These are phyloP conservation scores for Mortierella sp. DNA, from an alignment of 371 early-diverging fungal genomes.

Conservation along the genomic window DNA sequence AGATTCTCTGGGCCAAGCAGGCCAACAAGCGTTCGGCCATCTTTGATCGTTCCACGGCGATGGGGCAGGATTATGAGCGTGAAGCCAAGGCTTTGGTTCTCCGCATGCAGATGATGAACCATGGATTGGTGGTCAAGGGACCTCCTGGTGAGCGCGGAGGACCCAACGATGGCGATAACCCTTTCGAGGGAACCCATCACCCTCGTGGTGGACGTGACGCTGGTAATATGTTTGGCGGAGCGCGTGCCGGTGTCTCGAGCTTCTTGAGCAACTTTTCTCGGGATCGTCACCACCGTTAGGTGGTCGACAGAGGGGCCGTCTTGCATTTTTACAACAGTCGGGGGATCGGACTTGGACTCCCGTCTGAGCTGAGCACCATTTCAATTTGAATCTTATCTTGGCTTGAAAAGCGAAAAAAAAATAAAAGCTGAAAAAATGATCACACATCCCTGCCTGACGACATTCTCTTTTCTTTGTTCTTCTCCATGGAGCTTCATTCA, in stretches of 20 bases:
- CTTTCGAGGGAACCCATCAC: constrained; percentile 10
- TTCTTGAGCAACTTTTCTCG: constrained; percentile 48
- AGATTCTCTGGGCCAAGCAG: constrained; percentile 76
- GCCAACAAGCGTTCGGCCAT: constrained; percentile 74
- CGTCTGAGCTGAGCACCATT: too few species aligned
- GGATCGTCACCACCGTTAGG: constrained; percentile 31
- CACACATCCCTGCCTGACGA: neutral
- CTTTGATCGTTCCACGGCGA: constrained; percentile 70
- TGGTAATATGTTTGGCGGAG: constrained; percentile 35
- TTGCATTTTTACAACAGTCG: too few species aligned
- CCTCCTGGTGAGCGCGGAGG: constrained; percentile 16
- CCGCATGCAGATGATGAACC: constrained; percentile 68
- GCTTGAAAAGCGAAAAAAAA: neutral
- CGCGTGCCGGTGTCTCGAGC: constrained; percentile 32
- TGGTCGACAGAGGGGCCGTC: neutral
- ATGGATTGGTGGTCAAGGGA: constrained; percentile 62
- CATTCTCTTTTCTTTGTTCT: neutral
- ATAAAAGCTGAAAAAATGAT: neutral
- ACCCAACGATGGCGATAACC: constrained; percentile 14
- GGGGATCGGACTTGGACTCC: too few species aligned
- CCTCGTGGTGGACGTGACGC: constrained; percentile 29
- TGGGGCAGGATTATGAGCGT: constrained; percentile 74
- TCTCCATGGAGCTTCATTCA: constrained; percentile 41
- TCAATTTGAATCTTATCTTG: too few species aligned
- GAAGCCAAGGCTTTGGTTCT: constrained; percentile 71